phyloP scores from a whole-genome alignment of 139 green algal species.

The Chlorella sp. region DNA sequence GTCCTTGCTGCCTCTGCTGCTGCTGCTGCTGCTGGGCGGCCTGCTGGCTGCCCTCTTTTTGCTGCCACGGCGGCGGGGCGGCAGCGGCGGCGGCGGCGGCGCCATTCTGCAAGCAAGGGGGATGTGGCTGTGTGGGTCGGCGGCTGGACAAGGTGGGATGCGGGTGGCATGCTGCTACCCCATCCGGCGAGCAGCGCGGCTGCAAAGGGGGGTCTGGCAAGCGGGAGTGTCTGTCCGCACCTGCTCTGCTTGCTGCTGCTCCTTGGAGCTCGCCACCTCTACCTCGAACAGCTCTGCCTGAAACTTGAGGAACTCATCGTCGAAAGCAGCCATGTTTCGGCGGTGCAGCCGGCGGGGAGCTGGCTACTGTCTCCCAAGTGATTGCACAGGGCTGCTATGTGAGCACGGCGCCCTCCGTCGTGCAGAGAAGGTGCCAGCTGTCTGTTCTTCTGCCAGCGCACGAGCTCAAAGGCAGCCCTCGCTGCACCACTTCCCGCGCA shows the following conservation, averaged over 20 bases:
- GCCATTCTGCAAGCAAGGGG: neutral
- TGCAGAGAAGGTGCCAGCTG: neutral
- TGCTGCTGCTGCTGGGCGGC: neutral
- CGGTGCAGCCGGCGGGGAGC: neutral
- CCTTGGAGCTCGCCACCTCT: neutral
- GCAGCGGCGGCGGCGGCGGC: neutral
- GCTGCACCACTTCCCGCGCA: too few species aligned
- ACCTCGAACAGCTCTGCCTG: conserved; percentile 39
- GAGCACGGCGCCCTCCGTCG: too few species aligned
- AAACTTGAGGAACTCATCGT: conserved; percentile 45
- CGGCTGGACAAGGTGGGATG: too few species aligned
- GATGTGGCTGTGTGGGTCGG: neutral
- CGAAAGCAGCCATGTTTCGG: conserved; percentile 34
- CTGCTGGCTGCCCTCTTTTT: neutral
- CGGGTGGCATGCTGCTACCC: too few species aligned
- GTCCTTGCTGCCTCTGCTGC: neutral
- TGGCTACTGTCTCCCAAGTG: neutral
- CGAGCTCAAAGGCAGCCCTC: too few species aligned
- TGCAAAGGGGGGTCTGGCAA: neutral
- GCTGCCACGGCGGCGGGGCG: neutral
- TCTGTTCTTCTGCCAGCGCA: neutral
- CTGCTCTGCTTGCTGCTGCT: neutral
- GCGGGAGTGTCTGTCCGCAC: neutral
- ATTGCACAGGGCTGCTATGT: too few species aligned
- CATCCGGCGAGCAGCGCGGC: neutral